phyloP scores from a whole-genome alignment of 805 yeast genomes.

The Yarrowia bubula region DNA sequence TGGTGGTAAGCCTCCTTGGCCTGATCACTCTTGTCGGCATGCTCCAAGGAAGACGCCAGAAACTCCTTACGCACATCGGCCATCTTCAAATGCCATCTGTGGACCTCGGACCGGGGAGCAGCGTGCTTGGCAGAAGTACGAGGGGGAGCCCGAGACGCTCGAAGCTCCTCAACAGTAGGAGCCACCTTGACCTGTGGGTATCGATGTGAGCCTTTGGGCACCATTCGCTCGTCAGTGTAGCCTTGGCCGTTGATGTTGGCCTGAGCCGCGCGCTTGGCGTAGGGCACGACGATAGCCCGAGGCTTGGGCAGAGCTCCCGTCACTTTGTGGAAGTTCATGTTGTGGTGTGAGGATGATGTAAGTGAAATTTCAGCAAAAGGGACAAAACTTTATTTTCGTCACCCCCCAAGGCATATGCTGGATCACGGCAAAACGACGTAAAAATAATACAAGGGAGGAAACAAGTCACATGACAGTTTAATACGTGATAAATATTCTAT shows the following conservation, averaged over 20 bases:
- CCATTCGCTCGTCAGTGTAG: conserved; percentile 15
- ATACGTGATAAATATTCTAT: too few species aligned
- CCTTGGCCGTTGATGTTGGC: not conserved
- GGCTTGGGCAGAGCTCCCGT: conserved; percentile 25
- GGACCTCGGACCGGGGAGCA: not conserved
- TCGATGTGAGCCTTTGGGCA: conserved; percentile 13
- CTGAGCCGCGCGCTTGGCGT: not conserved
- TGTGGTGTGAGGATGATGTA: not conserved
- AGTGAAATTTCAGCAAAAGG: conserved; percentile 1
- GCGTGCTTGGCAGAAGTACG: conserved; percentile 10
- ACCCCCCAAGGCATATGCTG: too few species aligned
- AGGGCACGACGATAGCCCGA: conserved; percentile 12
- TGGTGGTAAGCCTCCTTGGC: not conserved
- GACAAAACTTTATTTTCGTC: not conserved
- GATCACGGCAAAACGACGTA: too few species aligned
- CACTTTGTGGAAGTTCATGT: conserved; percentile 2
- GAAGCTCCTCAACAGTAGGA: not conserved
- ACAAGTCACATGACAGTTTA: too few species aligned
- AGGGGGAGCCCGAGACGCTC: not conserved
- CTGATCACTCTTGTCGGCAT: not conserved
- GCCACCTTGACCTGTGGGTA: not conserved
- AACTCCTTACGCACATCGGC: conserved; percentile 17
- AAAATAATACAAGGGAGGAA: too few species aligned
- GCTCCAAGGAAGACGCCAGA: not conserved
- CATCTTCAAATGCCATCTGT: conserved; percentile 20